Conservation (phyloP, 2,329 filamentous ascomycete genomes). For the Verticillium tricorpus region DNA sequence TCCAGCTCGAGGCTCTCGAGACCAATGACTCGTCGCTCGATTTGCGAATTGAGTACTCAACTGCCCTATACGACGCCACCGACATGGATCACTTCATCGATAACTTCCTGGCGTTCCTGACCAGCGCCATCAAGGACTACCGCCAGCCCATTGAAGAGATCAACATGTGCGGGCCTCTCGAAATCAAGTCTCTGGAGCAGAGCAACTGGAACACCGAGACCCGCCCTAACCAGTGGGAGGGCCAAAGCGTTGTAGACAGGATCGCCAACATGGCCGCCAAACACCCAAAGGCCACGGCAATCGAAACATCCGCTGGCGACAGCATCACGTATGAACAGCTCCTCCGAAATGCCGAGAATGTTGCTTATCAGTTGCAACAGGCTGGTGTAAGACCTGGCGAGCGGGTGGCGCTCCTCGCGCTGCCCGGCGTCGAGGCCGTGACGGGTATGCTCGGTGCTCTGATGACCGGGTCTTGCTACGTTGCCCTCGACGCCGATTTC, state of each 20-base stretch:
- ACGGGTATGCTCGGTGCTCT: constrained; percentile 16
- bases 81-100: constrained; percentile 22
- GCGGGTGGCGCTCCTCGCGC: constrained; percentile 14
- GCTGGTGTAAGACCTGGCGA: constrained; percentile 14
- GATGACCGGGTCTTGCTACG: constrained; percentile 18
- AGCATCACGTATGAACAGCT: constrained; percentile 17
- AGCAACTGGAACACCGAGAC: constrained; percentile 16
- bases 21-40: constrained; percentile 16
- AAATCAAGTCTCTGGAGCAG: constrained; percentile 14
- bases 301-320: constrained; percentile 19
- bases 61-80: constrained; percentile 14
- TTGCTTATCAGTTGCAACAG: constrained; percentile 13
- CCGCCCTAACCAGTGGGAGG: constrained; percentile 15
- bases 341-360: constrained; percentile 16
- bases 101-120: constrained; percentile 19
- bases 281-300: constrained; percentile 16
- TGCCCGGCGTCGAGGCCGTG: constrained; percentile 18
- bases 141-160: constrained; percentile 19
- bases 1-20: constrained; percentile 19
- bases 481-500: constrained; percentile 20
- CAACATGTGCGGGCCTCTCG: constrained; percentile 16
- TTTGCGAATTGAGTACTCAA: constrained; percentile 18
- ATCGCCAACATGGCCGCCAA: constrained; percentile 16
- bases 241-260: constrained; percentile 15
- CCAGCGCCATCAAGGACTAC: constrained; percentile 19